Percentiles rank a stretch among this genome's conserved stretches.
phyloP scores from a whole-genome alignment of 805 yeast species.

The Saturnispora galanensis region DNA sequence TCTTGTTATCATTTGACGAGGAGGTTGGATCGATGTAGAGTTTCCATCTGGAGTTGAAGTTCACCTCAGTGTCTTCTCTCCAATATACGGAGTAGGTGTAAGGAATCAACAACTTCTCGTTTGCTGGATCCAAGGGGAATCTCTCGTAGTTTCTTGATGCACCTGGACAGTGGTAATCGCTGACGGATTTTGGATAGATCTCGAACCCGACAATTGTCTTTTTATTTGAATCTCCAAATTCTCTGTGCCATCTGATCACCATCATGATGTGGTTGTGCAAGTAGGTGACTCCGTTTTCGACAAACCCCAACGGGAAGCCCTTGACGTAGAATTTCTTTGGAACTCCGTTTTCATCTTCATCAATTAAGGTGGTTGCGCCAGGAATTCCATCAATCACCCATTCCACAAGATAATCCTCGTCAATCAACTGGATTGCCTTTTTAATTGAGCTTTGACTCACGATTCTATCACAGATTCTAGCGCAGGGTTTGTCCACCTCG shows the following conservation, averaged over 20 bases:
- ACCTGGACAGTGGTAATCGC: slow-evolving; percentile 63
- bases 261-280: slow-evolving; percentile 75
- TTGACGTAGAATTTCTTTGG: slow-evolving; percentile 60
- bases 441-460: slow-evolving; percentile 41
- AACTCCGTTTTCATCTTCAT: slow-evolving; percentile 40
- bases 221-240: slow-evolving; percentile 28
- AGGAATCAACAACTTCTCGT: slow-evolving; percentile 42
- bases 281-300: slow-evolving; percentile 47
- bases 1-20: slow-evolving; percentile 38
- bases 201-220: slow-evolving; percentile 79
- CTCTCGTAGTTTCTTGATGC: slow-evolving; percentile 51
- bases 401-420: slow-evolving; percentile 65
- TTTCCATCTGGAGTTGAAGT: slow-evolving; percentile 66
- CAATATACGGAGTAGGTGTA: slow-evolving; percentile 82
- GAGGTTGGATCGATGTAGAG: slow-evolving; percentile 33
- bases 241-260: slow-evolving; percentile 61
- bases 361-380: slow-evolving; percentile 75
- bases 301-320: slow-evolving; percentile 79
- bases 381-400: slow-evolving; percentile 82
- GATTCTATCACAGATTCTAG: slow-evolving; percentile 56
- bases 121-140: slow-evolving; percentile 39
- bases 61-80: slow-evolving; percentile 66
- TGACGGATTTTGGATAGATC: slow-evolving; percentile 76
- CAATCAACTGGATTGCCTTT: slow-evolving; percentile 52
- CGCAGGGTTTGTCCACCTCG: slow-evolving; percentile 58